Conservation (phyloP, 2,329 filamentous ascomycete species). For the Diaporthe batatas region DNA sequence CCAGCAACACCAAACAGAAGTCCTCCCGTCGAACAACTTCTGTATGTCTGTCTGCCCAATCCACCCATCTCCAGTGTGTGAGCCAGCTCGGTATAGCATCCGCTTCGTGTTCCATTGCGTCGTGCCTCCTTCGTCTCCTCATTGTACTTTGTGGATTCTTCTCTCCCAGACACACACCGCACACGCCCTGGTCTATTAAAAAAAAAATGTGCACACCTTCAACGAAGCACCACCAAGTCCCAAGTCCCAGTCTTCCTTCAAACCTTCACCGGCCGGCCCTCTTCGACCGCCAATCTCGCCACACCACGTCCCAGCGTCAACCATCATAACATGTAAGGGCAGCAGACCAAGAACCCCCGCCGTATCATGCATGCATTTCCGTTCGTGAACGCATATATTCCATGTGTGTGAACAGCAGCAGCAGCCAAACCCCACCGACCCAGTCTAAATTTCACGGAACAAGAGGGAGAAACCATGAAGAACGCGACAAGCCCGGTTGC, state of each 20-base stretch:
- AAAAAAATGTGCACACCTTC: slow-evolving; percentile 8
- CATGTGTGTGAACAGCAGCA: background rate
- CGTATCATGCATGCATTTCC: slow-evolving; percentile 26
- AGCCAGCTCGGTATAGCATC: slow-evolving; percentile 13
- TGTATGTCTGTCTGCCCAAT: background rate
- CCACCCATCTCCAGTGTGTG: background rate
- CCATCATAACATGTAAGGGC: background rate
- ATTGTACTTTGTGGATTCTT: background rate
- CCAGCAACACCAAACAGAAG: background rate
- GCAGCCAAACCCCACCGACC: background rate
- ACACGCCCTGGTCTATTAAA: slow-evolving; percentile 13
- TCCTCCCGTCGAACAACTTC: background rate
- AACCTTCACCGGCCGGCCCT: background rate
- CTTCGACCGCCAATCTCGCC: background rate
- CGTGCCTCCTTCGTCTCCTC: background rate
- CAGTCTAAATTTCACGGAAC: slow-evolving; percentile 10
- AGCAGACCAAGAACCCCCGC: background rate
- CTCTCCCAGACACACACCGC: background rate
- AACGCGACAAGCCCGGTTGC: slow-evolving; percentile 11
- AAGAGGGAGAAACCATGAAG: background rate
- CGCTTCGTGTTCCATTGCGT: no score
- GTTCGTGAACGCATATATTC: slow-evolving; percentile 18
- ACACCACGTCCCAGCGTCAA: background rate
- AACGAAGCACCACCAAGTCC: slow-evolving; percentile 2
- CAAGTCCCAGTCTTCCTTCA: slow-evolving; percentile 1